Base-by-base conservation (phyloP, 148 eudicot species). In the Agrostemma githago region DNA sequence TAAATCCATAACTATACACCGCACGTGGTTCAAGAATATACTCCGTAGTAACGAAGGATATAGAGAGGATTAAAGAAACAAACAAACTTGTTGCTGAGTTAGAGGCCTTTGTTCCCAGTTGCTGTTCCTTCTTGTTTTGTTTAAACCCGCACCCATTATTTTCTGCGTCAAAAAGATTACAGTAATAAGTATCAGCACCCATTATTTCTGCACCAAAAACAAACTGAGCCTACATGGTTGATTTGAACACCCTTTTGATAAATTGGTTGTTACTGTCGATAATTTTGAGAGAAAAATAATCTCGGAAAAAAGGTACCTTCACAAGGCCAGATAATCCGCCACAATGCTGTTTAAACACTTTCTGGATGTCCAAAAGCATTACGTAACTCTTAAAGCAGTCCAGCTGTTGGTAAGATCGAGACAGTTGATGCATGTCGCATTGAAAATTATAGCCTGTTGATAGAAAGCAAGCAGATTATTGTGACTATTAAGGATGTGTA, bases 91-190 rank as follows among this genome's bases (percentile, higher is more conserved):
- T 76, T 87, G 89, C 60, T 74, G 89, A 79, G 78, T 90, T 77
- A 96, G 75, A 77, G 99, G 99, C 11, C 99, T 88, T 76, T 82
- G 89, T 84, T 96, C 99, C 97, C 99, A 96, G 80, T 96, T 85
- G 84, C 97, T 92, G 75, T 89, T 92, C 80, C 97, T 82, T 81
- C 99, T 89, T 5, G 96, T 92, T 84, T 96, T 96, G 82, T 96
- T 90, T 80, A 96, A 80, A 62, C 94, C 96, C 61, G 84, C 80
- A 66, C 99, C 99, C 76, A 96, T 75, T 78, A 96, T 83, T 89
- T 92, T 92, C 97, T 96, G 81, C 72, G 75, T 71, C 59, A 64
- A 60, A 70, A 77, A 39, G 21, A 40, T 66, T 68, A 8, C 21
- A 48, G 37, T 62, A 77, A 6, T 26, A 6, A 54, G 43, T 21